Evolutionary conservation across 805 yeast genomes (phyloP).

Genomic region (Suhomyces vadensis): DNA sequence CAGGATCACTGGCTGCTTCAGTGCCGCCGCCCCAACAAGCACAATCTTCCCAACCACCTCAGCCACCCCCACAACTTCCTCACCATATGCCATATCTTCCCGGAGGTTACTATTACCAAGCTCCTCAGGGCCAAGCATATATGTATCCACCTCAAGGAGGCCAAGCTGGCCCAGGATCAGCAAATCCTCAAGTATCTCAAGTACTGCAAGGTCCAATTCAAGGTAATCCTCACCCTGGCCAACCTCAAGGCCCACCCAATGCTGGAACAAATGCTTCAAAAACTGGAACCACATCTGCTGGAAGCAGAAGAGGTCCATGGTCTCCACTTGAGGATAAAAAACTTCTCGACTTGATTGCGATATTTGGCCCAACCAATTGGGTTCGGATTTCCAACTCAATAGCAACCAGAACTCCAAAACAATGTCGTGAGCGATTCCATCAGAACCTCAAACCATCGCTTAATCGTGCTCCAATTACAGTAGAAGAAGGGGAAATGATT

Average conservation of each 20-base stretch:
- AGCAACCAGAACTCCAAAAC: slow-evolving; percentile 83
- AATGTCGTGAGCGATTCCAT: slow-evolving; percentile 88
- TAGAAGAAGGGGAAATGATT: slow-evolving; percentile 79
- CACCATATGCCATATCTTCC: neutral
- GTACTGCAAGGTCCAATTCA: neutral
- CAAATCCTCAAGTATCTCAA: neutral
- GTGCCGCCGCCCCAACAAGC: slow-evolving; percentile 3
- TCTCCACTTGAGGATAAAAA: slow-evolving; percentile 79
- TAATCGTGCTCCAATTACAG: slow-evolving; percentile 78
- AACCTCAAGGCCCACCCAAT: neutral
- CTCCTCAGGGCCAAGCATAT: slow-evolving; percentile 4
- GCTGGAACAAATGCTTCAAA: slow-evolving; percentile 5
- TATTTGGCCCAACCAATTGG: slow-evolving; percentile 85
- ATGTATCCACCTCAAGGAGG: slow-evolving; percentile 1
- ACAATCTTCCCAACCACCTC: slow-evolving; percentile 5
- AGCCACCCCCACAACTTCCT: slow-evolving; percentile 6
- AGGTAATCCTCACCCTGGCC: slow-evolving; percentile 5
- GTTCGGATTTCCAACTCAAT: slow-evolving; percentile 75
- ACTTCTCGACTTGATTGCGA: slow-evolving; percentile 64
- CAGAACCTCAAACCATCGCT: slow-evolving; percentile 86
- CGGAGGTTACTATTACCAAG: slow-evolving; percentile 2
- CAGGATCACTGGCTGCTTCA: neutral
- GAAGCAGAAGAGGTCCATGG: slow-evolving; percentile 78
- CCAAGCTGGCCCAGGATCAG: neutral
- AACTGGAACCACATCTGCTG: slow-evolving; percentile 4